These are phyloP conservation scores for Fusarium liriodendri DNA, from an alignment of 2,329 filamentous ascomycete genomes.

Conservation along the genomic window DNA sequence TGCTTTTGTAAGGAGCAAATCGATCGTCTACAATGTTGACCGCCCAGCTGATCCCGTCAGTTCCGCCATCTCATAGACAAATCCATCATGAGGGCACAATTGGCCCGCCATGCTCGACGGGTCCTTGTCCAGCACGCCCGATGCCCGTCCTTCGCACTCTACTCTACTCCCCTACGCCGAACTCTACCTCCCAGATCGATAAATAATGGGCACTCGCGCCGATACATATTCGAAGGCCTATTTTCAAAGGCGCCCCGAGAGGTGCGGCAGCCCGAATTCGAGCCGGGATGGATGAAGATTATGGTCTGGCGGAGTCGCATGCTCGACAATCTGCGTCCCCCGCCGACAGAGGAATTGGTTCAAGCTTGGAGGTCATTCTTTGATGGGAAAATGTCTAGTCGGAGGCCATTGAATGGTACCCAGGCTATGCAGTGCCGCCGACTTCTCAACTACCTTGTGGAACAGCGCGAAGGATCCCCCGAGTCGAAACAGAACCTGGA, in stretches of 20 bases:
- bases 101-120: constrained; percentile 58
- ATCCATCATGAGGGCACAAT: constrained; percentile 57
- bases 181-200: constrained; percentile 40
- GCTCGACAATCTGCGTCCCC: constrained; percentile 72
- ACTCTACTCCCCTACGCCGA: constrained; percentile 45
- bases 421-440: constrained; percentile 69
- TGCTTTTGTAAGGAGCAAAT: constrained; percentile 35
- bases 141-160: constrained; percentile 49
- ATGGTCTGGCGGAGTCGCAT: constrained; percentile 74
- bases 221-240: constrained; percentile 70
- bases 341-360: constrained; percentile 70
- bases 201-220: constrained; percentile 35
- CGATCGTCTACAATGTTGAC: no score
- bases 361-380: constrained; percentile 75
- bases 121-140: constrained; percentile 50
- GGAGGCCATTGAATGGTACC: constrained; percentile 68
- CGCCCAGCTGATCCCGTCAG: constrained; percentile 28
- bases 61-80: constrained; percentile 40
- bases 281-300: constrained; percentile 78
- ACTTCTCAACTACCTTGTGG: constrained; percentile 71
- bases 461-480: constrained; percentile 36
- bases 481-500: constrained; percentile 45
- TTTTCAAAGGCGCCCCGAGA: constrained; percentile 69
- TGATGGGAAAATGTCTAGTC: constrained; percentile 60
- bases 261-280: constrained; percentile 71